Conservation (phyloP, 768 basidiomycete genomes). For the Pleurotus salmoneostramineus region DNA sequence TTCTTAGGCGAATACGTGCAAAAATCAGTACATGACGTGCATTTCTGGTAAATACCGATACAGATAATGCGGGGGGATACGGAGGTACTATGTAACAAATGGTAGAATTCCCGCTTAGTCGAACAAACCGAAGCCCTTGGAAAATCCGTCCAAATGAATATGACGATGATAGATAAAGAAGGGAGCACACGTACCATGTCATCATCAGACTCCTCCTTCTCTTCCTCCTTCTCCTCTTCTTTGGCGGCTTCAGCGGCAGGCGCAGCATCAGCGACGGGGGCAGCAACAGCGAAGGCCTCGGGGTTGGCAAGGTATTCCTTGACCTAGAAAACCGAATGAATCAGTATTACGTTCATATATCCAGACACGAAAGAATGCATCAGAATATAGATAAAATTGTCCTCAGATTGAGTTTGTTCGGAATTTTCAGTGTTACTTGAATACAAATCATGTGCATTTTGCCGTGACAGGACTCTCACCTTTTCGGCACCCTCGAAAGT, state of each 20-base stretch:
- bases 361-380: constrained; percentile 4
- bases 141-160: constrained; percentile 19
- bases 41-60: background rate
- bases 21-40: background rate
- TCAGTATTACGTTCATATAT: constrained; percentile 10
- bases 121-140: constrained; percentile 90
- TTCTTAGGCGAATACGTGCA: background rate
- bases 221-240: constrained; percentile 73
- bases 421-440: constrained; percentile 82
- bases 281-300: constrained; percentile 90
- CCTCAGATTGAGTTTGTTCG: constrained; percentile 50
- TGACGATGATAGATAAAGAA: background rate
- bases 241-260: constrained; percentile 54
- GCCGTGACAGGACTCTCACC: constrained; percentile 43
- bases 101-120: constrained; percentile 46
- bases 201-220: constrained; percentile 84
- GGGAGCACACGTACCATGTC: constrained; percentile 65
- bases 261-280: constrained; percentile 55
- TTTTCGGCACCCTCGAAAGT: constrained; percentile 91
- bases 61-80: background rate
- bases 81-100: constrained; percentile 2
- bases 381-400: constrained; percentile 24
- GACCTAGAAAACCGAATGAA: constrained; percentile 43
- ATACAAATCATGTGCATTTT: constrained; percentile 24
- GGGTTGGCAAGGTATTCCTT: constrained; percentile 98